Percentiles rank a stretch among this genome's conserved stretches.
phyloP scores from a whole-genome alignment of 2,329 filamentous ascomycete species.

The Chalaropsis ovoidea region DNA sequence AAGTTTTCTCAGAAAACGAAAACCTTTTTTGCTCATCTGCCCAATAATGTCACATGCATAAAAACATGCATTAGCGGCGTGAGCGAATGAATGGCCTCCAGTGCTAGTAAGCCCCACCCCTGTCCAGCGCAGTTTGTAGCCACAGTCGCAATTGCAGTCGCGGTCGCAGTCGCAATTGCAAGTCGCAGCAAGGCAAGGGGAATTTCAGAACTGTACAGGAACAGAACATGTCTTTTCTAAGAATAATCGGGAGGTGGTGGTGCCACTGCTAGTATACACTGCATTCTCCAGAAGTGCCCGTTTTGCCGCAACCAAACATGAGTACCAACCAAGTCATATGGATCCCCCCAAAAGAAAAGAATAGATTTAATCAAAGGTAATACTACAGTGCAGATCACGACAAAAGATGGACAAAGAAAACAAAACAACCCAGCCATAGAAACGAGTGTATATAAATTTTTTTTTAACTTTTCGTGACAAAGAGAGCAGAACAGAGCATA shows the following conservation, averaged over 20 bases:
- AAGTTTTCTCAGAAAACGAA: background rate
- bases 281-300: background rate
- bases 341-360: background rate
- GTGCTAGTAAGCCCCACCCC: background rate
- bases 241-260: constrained; percentile 8
- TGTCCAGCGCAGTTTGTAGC: background rate
- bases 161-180: background rate
- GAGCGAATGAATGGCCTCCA: background rate
- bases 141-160: background rate
- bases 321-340: background rate
- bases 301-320: constrained; percentile 6
- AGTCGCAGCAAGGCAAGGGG: background rate
- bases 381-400: background rate
- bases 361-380: background rate
- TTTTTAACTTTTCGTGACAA: too few species aligned
- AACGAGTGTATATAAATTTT: too few species aligned
- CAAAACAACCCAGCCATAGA: too few species aligned
- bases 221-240: background rate
- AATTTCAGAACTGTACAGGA: background rate
- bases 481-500: too few species aligned
- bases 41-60: constrained; percentile 8
- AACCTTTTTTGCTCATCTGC: constrained; percentile 3
- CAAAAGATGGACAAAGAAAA: too few species aligned
- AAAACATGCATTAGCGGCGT: constrained; percentile 10
- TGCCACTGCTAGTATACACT: background rate